Evolutionary conservation across 2,329 filamentous ascomycete genomes (phyloP), one percentile per base, ranked within the genome.

Genomic region (Ceratocystis ficicola): DNA sequence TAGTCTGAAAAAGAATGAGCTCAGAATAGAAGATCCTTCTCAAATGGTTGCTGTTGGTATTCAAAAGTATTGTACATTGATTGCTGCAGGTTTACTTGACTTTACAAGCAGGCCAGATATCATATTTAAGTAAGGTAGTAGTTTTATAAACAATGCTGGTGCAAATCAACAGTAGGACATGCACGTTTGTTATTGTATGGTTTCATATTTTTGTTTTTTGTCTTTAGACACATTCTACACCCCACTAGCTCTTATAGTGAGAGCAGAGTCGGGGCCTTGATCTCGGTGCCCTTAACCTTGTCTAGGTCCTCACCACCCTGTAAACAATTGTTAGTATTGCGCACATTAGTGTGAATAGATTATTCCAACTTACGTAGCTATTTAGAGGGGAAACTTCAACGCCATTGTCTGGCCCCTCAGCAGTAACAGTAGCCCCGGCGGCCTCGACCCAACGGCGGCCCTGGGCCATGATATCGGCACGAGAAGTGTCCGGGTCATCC

Each of bases 401-500:
- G 46, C 94, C 93, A 44, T 79, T 78, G 15, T 82, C 80, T 3
- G 77, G 74, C 5, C 79, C 77, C 64, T 88, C 84, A 68, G 84
- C 86, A 48, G 86, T 81, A 50, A 96, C 85, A 7, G 81, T 81
- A 30, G 85, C 91, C 61, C 93, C 94, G 6, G 87, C 90, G 65
- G 83, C 85, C 76, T 90, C 79, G 62, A 89, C 79, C 92, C 94
- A 99, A 72, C 89, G 86, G 76, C 86, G 85, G 57, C 94, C 94
- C 77, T 97, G 94, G 59, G 81, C 79, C 85, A 96, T 87, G 74
- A 97, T 95, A 74, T 97, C 90, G 70, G 80, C 81, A 77, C 87
- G 90, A 81, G 91, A 96, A 63, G 94, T 99, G 71, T 96, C 91
- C 10, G 90, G 89, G 75, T 96, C 90, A 73, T 99, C 94, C 77